Evolutionary conservation across 495 filamentous ascomycete species (phyloP), one percentile per base, ranked within the genome.

Genomic region (Articulospora tetracladia): DNA sequence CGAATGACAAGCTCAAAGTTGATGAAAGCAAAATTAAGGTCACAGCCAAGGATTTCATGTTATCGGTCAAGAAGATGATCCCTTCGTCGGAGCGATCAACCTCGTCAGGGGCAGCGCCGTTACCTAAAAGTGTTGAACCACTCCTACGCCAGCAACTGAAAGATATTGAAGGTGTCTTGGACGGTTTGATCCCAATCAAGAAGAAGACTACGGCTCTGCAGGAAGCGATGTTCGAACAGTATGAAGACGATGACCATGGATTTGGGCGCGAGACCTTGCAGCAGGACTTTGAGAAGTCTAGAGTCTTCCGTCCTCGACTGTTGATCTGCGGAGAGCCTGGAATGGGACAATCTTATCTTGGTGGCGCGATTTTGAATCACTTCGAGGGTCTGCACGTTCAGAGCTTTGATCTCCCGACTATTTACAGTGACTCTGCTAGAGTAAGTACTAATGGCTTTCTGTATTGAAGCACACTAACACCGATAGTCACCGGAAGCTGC

Each of bases 371-470:
- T 36, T 73, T 98, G 47, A 87, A 96, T 70, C 84, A 95, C 59
- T 86, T 98, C 66, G 95, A 98, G 73, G 90, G 91, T 44, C 79
- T 98, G 7, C 91, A 97, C 74, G 89, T 98, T 3, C 94, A 98
- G 68, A 87, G 86, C n/a, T 93, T 98, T 70, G 94, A 97, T 73
- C 79, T 98, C 50, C 83, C 92, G 7, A 94, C 89, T 70, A 84
- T 70, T 64, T 76, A 62, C 64, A 88, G 84, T 61, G 83, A 88
- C 61, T 80, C 86, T 25, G 81, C 85, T 20, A 81, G 86, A 59
- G 76, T 81, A 71, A 58, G 67, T 39, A 60, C 20, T 44, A 3
- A 7, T 20, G 19, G 3, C 50, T 25, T 19, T 22, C 36, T 34
- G 12, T 20, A 34, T 6, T 11, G 1, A 19, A 20, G 25, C 23